Conservation (phyloP, 2,329 filamentous ascomycete genomes). For the Geosmithia morbida region DNA sequence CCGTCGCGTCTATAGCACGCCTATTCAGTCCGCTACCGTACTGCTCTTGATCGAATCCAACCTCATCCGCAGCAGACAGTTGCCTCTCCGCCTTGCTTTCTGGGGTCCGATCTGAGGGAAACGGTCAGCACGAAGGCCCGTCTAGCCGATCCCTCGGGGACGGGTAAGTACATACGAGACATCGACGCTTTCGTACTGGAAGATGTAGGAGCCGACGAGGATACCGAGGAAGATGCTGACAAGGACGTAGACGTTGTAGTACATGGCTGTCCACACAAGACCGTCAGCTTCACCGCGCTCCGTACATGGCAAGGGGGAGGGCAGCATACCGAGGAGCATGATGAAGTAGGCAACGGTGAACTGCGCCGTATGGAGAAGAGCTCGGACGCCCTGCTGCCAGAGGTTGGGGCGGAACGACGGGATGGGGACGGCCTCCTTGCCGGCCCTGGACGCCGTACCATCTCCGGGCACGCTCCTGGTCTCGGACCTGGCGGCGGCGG, state of each 20-base stretch:
- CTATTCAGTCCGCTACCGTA: neutral
- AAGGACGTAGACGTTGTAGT: constrained; percentile 61
- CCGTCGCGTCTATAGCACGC: too few species aligned
- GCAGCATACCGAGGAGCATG: constrained; percentile 40
- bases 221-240: constrained; percentile 69
- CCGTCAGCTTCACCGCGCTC: neutral
- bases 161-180: constrained; percentile 7
- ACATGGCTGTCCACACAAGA: constrained; percentile 31
- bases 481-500: neutral
- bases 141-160: too few species aligned
- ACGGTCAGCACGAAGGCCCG: too few species aligned
- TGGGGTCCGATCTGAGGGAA: neutral
- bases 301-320: neutral
- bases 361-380: constrained; percentile 53
- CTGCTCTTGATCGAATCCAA: neutral
- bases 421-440: constrained; percentile 4
- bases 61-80: constrained; percentile 25
- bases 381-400: constrained; percentile 51
- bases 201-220: constrained; percentile 57
- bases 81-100: constrained; percentile 13
- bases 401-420: constrained; percentile 39
- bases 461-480: neutral
- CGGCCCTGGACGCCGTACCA: neutral
- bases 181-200: constrained; percentile 49
- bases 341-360: constrained; percentile 67